Conservation (phyloP, 208 protist genomes). For the Willaertia magna region DNA sequence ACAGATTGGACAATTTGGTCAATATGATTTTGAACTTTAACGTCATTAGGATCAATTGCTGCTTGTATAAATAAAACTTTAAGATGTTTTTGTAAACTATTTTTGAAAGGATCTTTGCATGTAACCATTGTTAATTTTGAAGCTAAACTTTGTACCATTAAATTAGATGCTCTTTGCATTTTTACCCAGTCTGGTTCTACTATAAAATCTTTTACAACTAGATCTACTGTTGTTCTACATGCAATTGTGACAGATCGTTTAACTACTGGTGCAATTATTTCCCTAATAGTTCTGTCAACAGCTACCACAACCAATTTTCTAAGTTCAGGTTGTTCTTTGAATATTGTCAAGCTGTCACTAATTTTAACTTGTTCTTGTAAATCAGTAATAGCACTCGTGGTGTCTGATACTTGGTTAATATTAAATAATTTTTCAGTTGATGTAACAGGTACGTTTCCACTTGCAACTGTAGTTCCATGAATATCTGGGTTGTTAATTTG, state of each 20-base stretch:
- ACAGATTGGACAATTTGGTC: slow-evolving; percentile 15
- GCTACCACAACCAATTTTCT: slow-evolving; percentile 40
- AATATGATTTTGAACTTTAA: slow-evolving; percentile 10
- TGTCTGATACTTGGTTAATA: neutral
- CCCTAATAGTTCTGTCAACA: slow-evolving; percentile 65
- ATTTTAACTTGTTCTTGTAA: neutral
- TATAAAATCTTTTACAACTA: slow-evolving; percentile 90
- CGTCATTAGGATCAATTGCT: neutral
- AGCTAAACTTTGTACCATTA: slow-evolving; percentile 76
- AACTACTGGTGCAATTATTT: slow-evolving; percentile 66
- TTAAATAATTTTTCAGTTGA: neutral
- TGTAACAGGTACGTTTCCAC: too few relatives aligned
- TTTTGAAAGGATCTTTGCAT: slow-evolving; percentile 62
- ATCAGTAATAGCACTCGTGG: neutral
- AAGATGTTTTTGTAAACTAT: slow-evolving; percentile 44
- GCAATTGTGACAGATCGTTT: slow-evolving; percentile 78
- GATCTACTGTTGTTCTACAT: slow-evolving; percentile 68
- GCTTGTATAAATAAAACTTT: slow-evolving; percentile 21
- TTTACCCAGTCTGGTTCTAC: slow-evolving; percentile 70
- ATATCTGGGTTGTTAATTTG: neutral
- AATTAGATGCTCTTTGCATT: slow-evolving; percentile 51
- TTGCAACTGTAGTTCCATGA: neutral
- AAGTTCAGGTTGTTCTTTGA: slow-evolving; percentile 32
- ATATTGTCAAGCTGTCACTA: slow-evolving; percentile 1
- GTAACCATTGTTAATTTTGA: slow-evolving; percentile 67